Percentiles rank a stretch among this genome's conserved stretches.
Conservation (phyloP, 495 filamentous ascomycete species). For the Trichocladium antarcticum region DNA sequence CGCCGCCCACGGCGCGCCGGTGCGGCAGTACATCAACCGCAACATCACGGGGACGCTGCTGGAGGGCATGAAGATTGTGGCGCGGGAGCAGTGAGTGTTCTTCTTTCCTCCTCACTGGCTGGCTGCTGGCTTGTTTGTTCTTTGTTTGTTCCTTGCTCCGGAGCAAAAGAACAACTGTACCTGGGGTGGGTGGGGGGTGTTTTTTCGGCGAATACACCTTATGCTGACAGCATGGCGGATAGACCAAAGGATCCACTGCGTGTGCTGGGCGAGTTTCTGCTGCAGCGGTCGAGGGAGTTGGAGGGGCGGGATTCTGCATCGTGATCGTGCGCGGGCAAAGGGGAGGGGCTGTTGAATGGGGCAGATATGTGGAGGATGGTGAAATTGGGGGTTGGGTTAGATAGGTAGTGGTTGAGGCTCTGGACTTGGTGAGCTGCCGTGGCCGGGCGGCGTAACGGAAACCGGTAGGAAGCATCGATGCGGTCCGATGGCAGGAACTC, state of each 20-base stretch:
- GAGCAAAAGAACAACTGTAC: too few species aligned
- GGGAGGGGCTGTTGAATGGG: too few species aligned
- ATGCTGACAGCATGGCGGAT: not conserved
- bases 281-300: conserved; percentile 68
- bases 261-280: conserved; percentile 73
- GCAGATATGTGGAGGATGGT: too few species aligned
- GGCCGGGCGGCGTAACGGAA: too few species aligned
- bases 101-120: too few species aligned
- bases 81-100: conserved; percentile 62
- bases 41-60: conserved; percentile 75
- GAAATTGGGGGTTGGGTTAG: too few species aligned
- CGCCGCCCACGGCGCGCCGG: conserved; percentile 66
- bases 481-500: too few species aligned
- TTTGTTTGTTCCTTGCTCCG: not conserved
- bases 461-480: too few species aligned
- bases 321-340: not conserved
- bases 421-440: too few species aligned
- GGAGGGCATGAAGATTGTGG: conserved; percentile 86
- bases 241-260: conserved; percentile 77
- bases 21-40: conserved; percentile 78
- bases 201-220: too few species aligned
- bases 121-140: not conserved
- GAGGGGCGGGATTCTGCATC: conserved; percentile 30
- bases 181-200: too few species aligned
- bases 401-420: too few species aligned